Conservation (phyloP, 148 eudicot species). For the Oxyria digyna region DNA sequence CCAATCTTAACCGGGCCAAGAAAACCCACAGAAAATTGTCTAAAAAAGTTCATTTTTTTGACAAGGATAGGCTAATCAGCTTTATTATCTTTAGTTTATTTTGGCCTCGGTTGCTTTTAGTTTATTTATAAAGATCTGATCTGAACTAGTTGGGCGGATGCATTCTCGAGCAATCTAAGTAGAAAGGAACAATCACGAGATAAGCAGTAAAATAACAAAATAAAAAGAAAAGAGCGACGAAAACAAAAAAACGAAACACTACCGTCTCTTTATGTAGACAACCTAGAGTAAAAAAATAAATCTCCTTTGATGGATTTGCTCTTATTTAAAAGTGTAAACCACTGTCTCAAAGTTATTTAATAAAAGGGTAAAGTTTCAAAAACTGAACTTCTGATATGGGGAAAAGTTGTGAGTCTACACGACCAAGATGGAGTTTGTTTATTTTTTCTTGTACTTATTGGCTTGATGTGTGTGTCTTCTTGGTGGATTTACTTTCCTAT, state of each 20-base stretch:
- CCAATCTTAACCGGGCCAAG: background rate
- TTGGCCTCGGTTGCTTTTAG: too few relatives aligned
- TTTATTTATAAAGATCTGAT: too few relatives aligned
- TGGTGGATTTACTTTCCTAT: constrained; percentile 4
- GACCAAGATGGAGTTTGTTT: background rate
- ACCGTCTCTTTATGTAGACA: too few relatives aligned
- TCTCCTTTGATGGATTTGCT: background rate
- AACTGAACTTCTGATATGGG: constrained; percentile 3
- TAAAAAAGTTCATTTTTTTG: background rate
- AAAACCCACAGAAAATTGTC: background rate
- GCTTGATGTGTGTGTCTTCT: background rate
- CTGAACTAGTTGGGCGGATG: too few relatives aligned
- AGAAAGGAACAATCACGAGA: too few relatives aligned
- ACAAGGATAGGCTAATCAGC: background rate
- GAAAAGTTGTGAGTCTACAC: background rate
- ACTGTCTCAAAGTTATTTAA: background rate
- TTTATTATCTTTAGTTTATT: too few relatives aligned
- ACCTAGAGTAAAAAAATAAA: too few relatives aligned
- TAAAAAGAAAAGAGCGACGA: too few relatives aligned
- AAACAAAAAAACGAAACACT: too few relatives aligned
- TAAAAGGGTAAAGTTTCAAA: background rate
- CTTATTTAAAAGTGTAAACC: background rate
- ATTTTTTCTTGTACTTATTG: background rate
- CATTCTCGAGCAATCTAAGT: too few relatives aligned
- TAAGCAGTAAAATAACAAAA: too few relatives aligned